Base-by-base conservation (phyloP, 495 filamentous ascomycete species). In the Rhypophila decipiens region DNA sequence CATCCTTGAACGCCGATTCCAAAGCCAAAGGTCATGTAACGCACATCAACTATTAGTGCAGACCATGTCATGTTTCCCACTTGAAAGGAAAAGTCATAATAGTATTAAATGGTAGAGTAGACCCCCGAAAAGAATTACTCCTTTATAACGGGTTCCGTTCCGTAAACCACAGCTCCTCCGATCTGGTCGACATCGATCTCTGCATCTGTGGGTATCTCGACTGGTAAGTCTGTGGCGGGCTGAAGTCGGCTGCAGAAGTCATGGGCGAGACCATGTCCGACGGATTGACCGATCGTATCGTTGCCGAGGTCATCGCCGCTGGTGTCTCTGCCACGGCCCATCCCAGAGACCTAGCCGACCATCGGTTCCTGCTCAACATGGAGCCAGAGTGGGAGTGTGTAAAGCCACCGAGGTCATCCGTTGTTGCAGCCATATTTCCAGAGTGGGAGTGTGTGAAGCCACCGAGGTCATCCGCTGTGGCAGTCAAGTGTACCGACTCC, bases 241-340 rank as follows among this genome's bases (percentile, higher is more conserved):
- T 58, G 11, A 46, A 22, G 7, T 3, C 20, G 11, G 55, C 47
- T 9, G 39, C 41, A 3, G 53, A 47, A 12, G 50, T 52, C 36
- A 60, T 20, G 24, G 57, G 57, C 20, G 57, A 57, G 18, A 60
- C 53, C 2, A 55, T 22, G 5, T 46, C 41, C 0, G 33, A 19
- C 23, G 15, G 20, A 35, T 9, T 2, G 47, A 42, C 17, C 12
- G 23, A 11, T 12, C n/a, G 21, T 12, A 9, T 35, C 38, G n/a
- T n/a, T 13, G 19, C 19, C 29, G 31, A 10, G 13, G 35, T 17
- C 34, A 17, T 23, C 35, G 31, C 35, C 21, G 20, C 15, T 21
- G 46, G 17, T n/a, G 5, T 34, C 10, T 44, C 13, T 9, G 48
- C 48, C 21, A 47, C 38, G 11, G 52, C 48, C 52, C 52, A 55